These are phyloP conservation scores for Phlyctochytrium bullatum DNA, from an alignment of 192 early-diverging fungal genomes.

Conservation along the genomic window DNA sequence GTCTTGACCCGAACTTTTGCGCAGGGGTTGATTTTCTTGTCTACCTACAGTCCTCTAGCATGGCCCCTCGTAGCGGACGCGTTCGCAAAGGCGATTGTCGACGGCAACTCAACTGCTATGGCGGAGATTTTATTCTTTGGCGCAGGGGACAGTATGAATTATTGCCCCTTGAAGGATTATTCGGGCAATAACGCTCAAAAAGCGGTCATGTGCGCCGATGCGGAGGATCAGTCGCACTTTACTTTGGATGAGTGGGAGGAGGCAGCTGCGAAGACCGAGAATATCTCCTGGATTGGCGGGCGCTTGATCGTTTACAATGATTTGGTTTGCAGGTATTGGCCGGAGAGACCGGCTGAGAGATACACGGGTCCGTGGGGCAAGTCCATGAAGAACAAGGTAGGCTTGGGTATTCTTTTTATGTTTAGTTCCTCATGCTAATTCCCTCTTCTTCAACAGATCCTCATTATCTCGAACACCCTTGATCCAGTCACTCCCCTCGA, in stretches of 20 bases:
- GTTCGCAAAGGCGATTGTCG: background rate
- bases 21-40: background rate
- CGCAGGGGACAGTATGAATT: background rate
- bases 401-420: conserved; percentile 3
- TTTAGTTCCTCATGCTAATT: background rate
- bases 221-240: background rate
- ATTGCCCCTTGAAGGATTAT: background rate
- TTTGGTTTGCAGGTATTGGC: conserved; percentile 23
- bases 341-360: conserved; percentile 22
- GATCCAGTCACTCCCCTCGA: conserved; percentile 44
- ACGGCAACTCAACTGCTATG: background rate
- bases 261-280: background rate
- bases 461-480: conserved; percentile 31
- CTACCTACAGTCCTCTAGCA: conserved; percentile 7
- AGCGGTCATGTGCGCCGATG: conserved; percentile 11
- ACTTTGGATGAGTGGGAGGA: conserved; percentile 11
- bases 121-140: background rate
- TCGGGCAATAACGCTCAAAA: background rate
- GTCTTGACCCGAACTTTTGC: background rate
- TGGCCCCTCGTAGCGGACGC: background rate
- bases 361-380: conserved; percentile 44
- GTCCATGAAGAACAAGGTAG: conserved; percentile 20
- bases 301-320: background rate
- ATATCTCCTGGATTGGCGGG: background rate
- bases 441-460: background rate